Evolutionary conservation across 257 asterid species (phyloP), one percentile per base, ranked within the genome.

Genomic region (Solanum acaule): DNA sequence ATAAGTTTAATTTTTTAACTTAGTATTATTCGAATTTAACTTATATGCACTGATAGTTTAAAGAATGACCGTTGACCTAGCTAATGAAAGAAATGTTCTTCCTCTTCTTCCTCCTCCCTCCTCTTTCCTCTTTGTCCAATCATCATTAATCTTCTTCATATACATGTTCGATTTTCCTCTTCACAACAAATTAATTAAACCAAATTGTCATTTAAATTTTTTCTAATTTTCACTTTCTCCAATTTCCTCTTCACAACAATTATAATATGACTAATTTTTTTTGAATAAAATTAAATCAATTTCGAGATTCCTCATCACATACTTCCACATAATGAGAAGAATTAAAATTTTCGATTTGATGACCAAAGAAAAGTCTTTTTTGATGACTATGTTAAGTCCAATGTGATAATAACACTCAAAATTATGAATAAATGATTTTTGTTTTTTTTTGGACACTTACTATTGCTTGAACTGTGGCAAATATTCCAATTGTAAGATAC

Each of bases 401-500:
- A 37, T 61, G 25, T 86, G 88, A 90, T 77, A 77, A 40, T 67
- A 78, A 42, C 90, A 73, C 82, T 10, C 4, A 5, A 88, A 89
- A 88, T 56, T 61, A 20, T 40, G 20, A 76, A 7, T 23, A 22
- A 23, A 23, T 52, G 16, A 16, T n/a, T 13, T 6, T 0, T 49
- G 23, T 22, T 3, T 33, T 44, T 14, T 6, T 15, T 22, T 35
- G 18, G 71, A 35, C 56, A 38, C 92, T 89, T 84, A 96, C 99
- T 89, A 73, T 88, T 67, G 99, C 98, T 90, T 96, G 98, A 72
- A 96, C 92, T 31, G 95, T 85, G 27, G 97, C 93, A 78, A 96
- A 96, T 65, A 96, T 92, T 86, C 91, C 96, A 81, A 96, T 95
- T 8, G 99, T 96, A 68, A 94, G 89, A 59, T 95, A 96, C 94